These are phyloP conservation scores for Panicum virgatum DNA, from an alignment of 202 grass and related monocot genomes.

Conservation along the genomic window DNA sequence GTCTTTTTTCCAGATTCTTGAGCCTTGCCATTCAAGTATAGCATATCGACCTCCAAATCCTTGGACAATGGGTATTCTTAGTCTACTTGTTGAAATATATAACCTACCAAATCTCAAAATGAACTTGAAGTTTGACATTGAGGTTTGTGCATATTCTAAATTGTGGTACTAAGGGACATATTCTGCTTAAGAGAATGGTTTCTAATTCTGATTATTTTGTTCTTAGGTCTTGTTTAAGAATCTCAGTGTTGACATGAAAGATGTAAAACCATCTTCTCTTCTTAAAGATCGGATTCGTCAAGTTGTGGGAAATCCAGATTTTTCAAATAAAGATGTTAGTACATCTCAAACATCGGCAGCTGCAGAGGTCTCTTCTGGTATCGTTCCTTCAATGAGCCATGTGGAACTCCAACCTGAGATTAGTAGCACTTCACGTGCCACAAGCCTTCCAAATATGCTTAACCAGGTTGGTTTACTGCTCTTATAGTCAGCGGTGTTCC, in stretches of 20 bases:
- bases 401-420: conserved; percentile 78
- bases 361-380: conserved; percentile 54
- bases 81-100: conserved; percentile 94
- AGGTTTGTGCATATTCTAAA: conserved; percentile 61
- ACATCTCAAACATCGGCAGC: conserved; percentile 59
- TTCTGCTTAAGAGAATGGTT: conserved; percentile 20
- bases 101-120: conserved; percentile 98
- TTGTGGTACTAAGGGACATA: conserved; percentile 14
- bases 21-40: conserved; percentile 95
- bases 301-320: conserved; percentile 94
- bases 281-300: conserved; percentile 78
- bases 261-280: conserved; percentile 91
- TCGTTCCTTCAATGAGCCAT: conserved; percentile 63
- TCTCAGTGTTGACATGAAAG: conserved; percentile 91
- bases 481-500: neutral
- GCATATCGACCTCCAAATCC: conserved; percentile 98
- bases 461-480: conserved; percentile 58
- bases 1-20: conserved; percentile 67
- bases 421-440: conserved; percentile 57
- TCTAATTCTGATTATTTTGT: conserved; percentile 39
- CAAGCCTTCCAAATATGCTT: conserved; percentile 71
- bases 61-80: conserved; percentile 98
- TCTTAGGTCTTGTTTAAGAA: conserved; percentile 94
- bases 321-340: conserved; percentile 93
- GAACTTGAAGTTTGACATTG: conserved; percentile 99